A percentile compares a stretch with the other conserved stretches of the same genome.
These are phyloP conservation scores for Colletotrichum falcatum DNA, from an alignment of 2,329 filamentous ascomycete species.

Conservation along the genomic window DNA sequence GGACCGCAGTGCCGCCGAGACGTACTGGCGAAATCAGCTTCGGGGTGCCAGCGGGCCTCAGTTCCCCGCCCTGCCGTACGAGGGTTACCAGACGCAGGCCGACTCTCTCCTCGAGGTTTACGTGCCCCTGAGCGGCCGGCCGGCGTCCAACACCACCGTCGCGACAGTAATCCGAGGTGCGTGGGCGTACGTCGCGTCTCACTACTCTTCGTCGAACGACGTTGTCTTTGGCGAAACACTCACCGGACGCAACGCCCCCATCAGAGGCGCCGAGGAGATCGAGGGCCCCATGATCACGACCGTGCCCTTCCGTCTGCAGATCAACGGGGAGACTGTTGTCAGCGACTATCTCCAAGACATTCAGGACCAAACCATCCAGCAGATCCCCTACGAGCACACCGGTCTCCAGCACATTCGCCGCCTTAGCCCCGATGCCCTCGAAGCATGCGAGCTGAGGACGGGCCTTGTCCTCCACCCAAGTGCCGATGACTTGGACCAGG, in stretches of 20 bases:
- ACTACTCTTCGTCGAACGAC: slow-evolving; percentile 64
- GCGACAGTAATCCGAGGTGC: slow-evolving; percentile 69
- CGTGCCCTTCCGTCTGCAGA: slow-evolving; percentile 64
- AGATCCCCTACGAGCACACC: slow-evolving; percentile 74
- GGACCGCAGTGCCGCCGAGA: slow-evolving; percentile 55
- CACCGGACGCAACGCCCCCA: slow-evolving; percentile 65
- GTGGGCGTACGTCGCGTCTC: slow-evolving; percentile 67
- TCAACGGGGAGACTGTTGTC: slow-evolving; percentile 57
- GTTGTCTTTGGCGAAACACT: slow-evolving; percentile 71
- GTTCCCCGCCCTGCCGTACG: slow-evolving; percentile 61
- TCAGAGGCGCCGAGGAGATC: slow-evolving; percentile 64
- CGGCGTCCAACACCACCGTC: slow-evolving; percentile 59
- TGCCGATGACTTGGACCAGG: slow-evolving; percentile 48
- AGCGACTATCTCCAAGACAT: slow-evolving; percentile 66
- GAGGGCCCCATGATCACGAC: slow-evolving; percentile 73
- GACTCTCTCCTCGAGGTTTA: slow-evolving; percentile 67
- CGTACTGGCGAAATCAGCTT: slow-evolving; percentile 61
- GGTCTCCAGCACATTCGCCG: slow-evolving; percentile 71
- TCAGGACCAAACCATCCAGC: slow-evolving; percentile 65
- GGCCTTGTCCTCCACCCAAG: slow-evolving; percentile 66
- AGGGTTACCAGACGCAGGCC: slow-evolving; percentile 62
- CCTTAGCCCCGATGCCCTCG: slow-evolving; percentile 64
- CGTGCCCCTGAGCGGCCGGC: slow-evolving; percentile 52
- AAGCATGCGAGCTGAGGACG: slow-evolving; percentile 68
- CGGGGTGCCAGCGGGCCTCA: slow-evolving; percentile 58